Evolutionary conservation across 768 basidiomycete genomes (phyloP).

Genomic region (Myochromella boudieri): DNA sequence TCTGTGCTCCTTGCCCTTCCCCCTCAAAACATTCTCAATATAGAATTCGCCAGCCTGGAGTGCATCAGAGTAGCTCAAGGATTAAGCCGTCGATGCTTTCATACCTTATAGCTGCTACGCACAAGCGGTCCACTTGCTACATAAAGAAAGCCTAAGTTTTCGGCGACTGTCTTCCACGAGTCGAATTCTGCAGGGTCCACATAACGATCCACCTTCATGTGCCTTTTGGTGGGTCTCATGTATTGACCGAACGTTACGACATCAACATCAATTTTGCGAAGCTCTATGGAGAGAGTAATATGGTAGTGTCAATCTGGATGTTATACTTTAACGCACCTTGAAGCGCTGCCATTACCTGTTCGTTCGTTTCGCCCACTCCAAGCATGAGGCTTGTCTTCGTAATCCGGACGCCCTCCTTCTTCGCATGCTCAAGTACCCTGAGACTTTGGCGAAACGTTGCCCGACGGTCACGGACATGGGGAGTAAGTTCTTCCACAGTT

Average conservation of each 20-base stretch:
- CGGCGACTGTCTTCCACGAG: conserved; percentile 85
- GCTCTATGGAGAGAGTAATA: conserved; percentile 50
- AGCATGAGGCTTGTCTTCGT: conserved; percentile 99
- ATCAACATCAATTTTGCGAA: conserved; percentile 86
- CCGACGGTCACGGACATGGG: conserved; percentile 91
- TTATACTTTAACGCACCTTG: conserved; percentile 53
- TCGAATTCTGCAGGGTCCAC: conserved; percentile 94
- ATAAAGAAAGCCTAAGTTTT: conserved; percentile 94
- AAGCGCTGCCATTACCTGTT: conserved; percentile 80
- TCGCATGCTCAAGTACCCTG: conserved; percentile 78
- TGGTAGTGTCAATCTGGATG: conserved; percentile 2
- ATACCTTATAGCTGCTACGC: conserved; percentile 94
- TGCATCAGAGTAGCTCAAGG: background rate
- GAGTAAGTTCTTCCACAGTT: conserved; percentile 92
- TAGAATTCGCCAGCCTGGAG: conserved; percentile 93
- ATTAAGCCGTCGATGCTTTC: conserved; percentile 15
- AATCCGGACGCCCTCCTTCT: conserved; percentile 78
- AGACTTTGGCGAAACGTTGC: conserved; percentile 89
- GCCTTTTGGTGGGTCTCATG: conserved; percentile 97
- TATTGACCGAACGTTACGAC: conserved; percentile 99
- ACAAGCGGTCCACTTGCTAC: conserved; percentile 97
- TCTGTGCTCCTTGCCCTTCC: conserved; percentile 49
- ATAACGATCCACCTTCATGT: conserved; percentile 99
- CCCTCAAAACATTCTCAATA: conserved; percentile 85
- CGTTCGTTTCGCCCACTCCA: conserved; percentile 88